These are phyloP conservation scores for Pleoardoris graminearum DNA, from an alignment of 2,329 filamentous ascomycete genomes.

Conservation along the genomic window DNA sequence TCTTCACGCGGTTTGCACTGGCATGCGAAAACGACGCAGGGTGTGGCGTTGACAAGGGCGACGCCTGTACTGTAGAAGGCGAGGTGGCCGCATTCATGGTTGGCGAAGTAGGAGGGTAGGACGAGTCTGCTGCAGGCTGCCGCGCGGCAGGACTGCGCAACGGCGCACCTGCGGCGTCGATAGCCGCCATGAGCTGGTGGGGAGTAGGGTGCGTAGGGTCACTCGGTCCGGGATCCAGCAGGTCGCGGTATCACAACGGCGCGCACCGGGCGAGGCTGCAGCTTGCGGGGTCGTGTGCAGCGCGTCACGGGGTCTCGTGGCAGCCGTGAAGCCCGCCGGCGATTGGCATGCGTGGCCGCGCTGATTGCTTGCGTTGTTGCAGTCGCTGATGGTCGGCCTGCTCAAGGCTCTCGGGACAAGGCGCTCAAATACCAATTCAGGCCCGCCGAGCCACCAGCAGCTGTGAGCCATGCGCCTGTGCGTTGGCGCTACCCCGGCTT, in stretches of 20 bases:
- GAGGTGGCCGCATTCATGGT: slow-evolving; percentile 24
- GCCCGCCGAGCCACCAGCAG: background rate
- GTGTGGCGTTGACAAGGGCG: slow-evolving; percentile 32
- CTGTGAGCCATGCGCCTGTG: background rate
- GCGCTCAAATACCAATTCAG: background rate
- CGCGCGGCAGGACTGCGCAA: slow-evolving; percentile 23
- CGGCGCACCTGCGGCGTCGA: slow-evolving; percentile 29
- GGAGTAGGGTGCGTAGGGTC: background rate
- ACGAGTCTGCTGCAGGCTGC: slow-evolving; percentile 22
- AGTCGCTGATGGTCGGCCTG: slow-evolving; percentile 1
- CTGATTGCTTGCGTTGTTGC: background rate
- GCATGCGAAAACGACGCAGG: slow-evolving; percentile 21
- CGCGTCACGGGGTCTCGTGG: background rate
- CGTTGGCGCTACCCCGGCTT: slow-evolving; percentile 4
- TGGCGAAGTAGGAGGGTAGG: slow-evolving; percentile 16
- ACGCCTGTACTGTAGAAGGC: slow-evolving; percentile 34
- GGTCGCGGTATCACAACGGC: slow-evolving; percentile 7
- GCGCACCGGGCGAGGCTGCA: background rate
- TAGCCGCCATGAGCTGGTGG: background rate
- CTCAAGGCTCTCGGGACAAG: background rate
- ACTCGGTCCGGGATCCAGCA: slow-evolving; percentile 18
- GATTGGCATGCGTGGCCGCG: background rate
- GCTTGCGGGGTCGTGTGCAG: background rate
- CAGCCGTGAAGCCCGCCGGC: background rate
- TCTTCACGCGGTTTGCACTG: slow-evolving; percentile 17